Evolutionary conservation across 495 filamentous ascomycete species (phyloP).

Genomic region (Aspergillus haitiensis): DNA sequence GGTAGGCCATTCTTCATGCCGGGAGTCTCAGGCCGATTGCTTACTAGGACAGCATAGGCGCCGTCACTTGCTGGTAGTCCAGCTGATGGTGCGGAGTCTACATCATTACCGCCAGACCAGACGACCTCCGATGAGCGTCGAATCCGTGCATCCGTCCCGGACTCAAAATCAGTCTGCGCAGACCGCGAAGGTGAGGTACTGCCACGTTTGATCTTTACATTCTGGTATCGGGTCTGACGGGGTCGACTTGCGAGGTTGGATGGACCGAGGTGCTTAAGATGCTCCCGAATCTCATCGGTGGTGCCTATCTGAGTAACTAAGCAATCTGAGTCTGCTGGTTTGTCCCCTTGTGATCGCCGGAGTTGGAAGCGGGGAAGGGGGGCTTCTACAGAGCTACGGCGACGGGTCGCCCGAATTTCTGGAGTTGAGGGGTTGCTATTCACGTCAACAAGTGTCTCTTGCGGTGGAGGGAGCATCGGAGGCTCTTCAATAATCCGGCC

Average conservation of each 20-base stretch:
- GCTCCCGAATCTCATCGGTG: slow-evolving; percentile 69
- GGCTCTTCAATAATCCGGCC: slow-evolving; percentile 55
- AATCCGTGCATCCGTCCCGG: slow-evolving; percentile 29
- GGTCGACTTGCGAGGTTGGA: slow-evolving; percentile 87
- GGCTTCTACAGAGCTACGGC: slow-evolving; percentile 52
- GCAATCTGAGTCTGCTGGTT: slow-evolving; percentile 28
- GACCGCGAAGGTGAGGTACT: slow-evolving; percentile 47
- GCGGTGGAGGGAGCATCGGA: slow-evolving; percentile 32
- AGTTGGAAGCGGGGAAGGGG: slow-evolving; percentile 50
- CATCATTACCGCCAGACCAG: slow-evolving; percentile 48
- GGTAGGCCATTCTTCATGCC: slow-evolving; percentile 31
- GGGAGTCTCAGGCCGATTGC: slow-evolving; percentile 54
- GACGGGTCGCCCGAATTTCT: slow-evolving; percentile 21
- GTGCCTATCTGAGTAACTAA: slow-evolving; percentile 41
- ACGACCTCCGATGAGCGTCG: slow-evolving; percentile 21
- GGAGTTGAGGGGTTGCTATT: slow-evolving; percentile 23
- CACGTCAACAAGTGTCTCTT: slow-evolving; percentile 42
- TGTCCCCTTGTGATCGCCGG: slow-evolving; percentile 36
- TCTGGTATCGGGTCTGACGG: slow-evolving; percentile 76
- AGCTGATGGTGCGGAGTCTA: slow-evolving; percentile 49
- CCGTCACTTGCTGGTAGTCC: slow-evolving; percentile 66
- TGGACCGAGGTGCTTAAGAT: slow-evolving; percentile 87
- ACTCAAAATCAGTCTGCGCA: slow-evolving; percentile 40
- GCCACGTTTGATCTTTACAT: slow-evolving; percentile 84
- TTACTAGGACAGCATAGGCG: slow-evolving; percentile 62